Evolutionary conservation across 192 early-diverging fungal genomes (phyloP).

Genomic region (Geranomyces michiganensis): DNA sequence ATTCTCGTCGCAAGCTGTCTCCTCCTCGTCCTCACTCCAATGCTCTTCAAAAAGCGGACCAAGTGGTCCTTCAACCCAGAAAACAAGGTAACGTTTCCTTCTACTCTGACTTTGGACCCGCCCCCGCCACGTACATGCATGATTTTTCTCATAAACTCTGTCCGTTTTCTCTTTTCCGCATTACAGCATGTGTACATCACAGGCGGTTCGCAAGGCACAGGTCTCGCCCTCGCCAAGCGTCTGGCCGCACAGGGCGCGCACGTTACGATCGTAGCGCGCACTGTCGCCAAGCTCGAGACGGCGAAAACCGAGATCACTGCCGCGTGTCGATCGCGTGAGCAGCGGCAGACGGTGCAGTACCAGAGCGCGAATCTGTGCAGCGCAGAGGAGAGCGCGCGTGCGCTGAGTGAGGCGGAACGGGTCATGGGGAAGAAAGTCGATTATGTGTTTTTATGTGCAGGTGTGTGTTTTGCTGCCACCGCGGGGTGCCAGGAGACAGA

Average conservation of each 20-base stretch:
- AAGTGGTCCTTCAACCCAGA: constrained; percentile 10
- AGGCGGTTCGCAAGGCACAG: constrained; percentile 51
- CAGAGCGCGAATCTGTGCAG: constrained; percentile 31
- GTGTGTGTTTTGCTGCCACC: constrained; percentile 7
- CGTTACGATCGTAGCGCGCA: constrained; percentile 52
- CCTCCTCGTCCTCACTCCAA: constrained; percentile 15
- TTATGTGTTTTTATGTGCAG: constrained; percentile 26
- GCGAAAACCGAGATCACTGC: constrained; percentile 30
- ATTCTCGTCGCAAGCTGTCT: constrained; percentile 11
- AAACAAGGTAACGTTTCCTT: constrained; percentile 8
- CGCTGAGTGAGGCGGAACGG: constrained; percentile 17
- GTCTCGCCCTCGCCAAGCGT: constrained; percentile 39
- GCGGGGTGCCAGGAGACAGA: constrained; percentile 11
- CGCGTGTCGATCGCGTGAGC: not conserved
- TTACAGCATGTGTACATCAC: constrained; percentile 46
- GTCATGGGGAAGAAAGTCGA: constrained; percentile 29
- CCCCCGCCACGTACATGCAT: not conserved
- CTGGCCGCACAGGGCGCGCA: constrained; percentile 44
- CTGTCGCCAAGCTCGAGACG: constrained; percentile 32
- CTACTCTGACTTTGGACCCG: too few relatives aligned
- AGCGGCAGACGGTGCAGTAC: constrained; percentile 20
- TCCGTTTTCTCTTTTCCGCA: not conserved
- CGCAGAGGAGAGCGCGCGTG: not conserved
- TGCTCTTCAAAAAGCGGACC: constrained; percentile 17
- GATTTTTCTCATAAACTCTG: not conserved